Percentiles rank a stretch among this genome's conserved stretches.
These are phyloP conservation scores for Chaetomiaceae sp. DNA, from an alignment of 2,329 filamentous ascomycete genomes.

Conservation along the genomic window DNA sequence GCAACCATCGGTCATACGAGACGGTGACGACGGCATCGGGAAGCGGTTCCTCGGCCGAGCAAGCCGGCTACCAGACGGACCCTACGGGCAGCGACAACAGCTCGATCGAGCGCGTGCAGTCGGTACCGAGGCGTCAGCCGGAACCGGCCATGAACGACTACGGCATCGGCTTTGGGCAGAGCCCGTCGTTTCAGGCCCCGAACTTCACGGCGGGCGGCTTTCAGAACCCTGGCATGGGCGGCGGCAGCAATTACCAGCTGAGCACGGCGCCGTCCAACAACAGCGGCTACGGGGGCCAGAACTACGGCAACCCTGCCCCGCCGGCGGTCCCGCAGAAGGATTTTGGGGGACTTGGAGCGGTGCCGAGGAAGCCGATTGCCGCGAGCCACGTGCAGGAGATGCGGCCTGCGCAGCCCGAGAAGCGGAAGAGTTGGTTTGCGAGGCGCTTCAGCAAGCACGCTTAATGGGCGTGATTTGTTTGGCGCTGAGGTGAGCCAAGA, in stretches of 20 bases:
- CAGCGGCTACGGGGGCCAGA: neutral
- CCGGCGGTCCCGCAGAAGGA: conserved; percentile 33
- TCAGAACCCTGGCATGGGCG: conserved; percentile 18
- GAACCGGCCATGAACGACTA: conserved; percentile 60
- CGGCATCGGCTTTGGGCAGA: conserved; percentile 54
- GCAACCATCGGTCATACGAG: conserved; percentile 78
- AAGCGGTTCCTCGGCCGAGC: conserved; percentile 68
- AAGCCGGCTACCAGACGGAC: conserved; percentile 76
- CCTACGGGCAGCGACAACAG: conserved; percentile 87
- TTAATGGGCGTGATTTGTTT: conserved; percentile 28
- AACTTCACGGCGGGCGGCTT: conserved; percentile 35
- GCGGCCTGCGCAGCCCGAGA: conserved; percentile 48
- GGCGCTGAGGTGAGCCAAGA: conserved; percentile 9
- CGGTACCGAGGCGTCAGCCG: conserved; percentile 47
- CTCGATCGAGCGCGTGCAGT: conserved; percentile 70
- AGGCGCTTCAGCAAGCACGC: conserved; percentile 67
- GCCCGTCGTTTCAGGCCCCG: conserved; percentile 40
- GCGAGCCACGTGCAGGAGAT: conserved; percentile 23
- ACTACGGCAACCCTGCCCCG: conserved; percentile 23
- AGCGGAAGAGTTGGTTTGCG: conserved; percentile 88
- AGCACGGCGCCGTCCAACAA: neutral
- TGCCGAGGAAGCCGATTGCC: conserved; percentile 26
- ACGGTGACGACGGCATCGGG: conserved; percentile 76
- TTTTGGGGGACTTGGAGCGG: conserved; percentile 25
- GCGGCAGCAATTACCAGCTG: conserved; percentile 21